Conservation (phyloP, 176 grass and related monocot genomes). For the Carex parvula region DNA sequence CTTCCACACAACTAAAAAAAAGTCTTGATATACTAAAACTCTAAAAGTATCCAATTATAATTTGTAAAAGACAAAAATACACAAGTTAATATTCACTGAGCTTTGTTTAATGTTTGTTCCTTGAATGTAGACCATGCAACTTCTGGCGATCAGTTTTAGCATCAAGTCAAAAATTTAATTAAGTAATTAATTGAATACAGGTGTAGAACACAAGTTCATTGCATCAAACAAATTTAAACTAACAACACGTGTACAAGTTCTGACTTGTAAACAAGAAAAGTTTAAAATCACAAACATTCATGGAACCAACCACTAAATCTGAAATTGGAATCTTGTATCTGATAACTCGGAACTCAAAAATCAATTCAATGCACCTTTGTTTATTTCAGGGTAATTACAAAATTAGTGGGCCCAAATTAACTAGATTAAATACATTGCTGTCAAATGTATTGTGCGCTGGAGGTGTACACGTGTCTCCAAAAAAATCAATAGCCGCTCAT, state of each 20-base stretch:
- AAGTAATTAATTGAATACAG: neutral
- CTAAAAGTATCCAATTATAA: neutral
- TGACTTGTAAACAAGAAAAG: neutral
- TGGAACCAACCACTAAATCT: too few species aligned
- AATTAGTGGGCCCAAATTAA: neutral
- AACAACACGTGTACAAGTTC: neutral
- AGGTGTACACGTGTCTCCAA: constrained; percentile 3
- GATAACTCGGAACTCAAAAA: neutral
- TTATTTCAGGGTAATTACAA: neutral
- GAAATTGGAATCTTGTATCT: constrained; percentile 11
- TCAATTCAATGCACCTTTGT: neutral
- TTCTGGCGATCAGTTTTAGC: neutral
- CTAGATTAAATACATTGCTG: neutral
- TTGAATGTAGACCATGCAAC: neutral
- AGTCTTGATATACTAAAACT: neutral
- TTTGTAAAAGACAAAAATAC: neutral
- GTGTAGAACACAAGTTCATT: constrained; percentile 12
- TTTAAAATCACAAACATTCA: too few species aligned
- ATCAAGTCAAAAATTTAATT: neutral
- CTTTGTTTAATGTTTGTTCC: neutral
- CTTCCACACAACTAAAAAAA: neutral
- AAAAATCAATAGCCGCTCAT: neutral
- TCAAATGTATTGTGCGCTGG: constrained; percentile 1
- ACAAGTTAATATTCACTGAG: neutral
- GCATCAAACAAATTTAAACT: constrained; percentile 15